Evolutionary conservation across 2,329 filamentous ascomycete species (phyloP).

Genomic region (Acarospora socialis): DNA sequence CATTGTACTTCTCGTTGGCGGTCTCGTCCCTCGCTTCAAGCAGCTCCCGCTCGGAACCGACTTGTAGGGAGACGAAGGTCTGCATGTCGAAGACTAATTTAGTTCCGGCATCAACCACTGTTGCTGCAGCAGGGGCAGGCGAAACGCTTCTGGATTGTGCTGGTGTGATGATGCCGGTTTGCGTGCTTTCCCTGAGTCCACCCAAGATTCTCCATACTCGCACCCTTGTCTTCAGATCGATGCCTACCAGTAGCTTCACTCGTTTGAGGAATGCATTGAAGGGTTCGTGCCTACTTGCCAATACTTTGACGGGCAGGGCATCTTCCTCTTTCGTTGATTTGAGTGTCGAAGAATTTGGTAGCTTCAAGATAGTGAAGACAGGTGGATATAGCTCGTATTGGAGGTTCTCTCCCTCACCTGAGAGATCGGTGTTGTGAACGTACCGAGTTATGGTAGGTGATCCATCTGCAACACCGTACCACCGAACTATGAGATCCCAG

Average conservation of each 20-base stretch:
- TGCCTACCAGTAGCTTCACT: slow-evolving; percentile 52
- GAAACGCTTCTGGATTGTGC: slow-evolving; percentile 29
- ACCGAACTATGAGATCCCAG: slow-evolving; percentile 66
- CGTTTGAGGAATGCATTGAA: slow-evolving; percentile 64
- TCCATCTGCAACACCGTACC: slow-evolving; percentile 63
- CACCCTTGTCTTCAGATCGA: slow-evolving; percentile 59
- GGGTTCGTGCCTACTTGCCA: slow-evolving; percentile 55
- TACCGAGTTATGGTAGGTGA: slow-evolving; percentile 59
- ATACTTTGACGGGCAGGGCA: slow-evolving; percentile 48
- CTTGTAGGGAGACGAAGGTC: slow-evolving; percentile 47
- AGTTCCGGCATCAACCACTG: slow-evolving; percentile 28
- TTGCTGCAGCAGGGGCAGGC: slow-evolving; percentile 28
- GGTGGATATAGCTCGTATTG: slow-evolving; percentile 75
- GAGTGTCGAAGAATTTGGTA: slow-evolving; percentile 47
- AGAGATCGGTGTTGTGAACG: slow-evolving; percentile 58
- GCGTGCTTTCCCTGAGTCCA: slow-evolving; percentile 28
- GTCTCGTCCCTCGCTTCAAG: slow-evolving; percentile 56
- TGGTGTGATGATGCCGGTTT: slow-evolving; percentile 29
- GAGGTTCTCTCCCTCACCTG: slow-evolving; percentile 49
- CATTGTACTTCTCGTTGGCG: slow-evolving; percentile 62
- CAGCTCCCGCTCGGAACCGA: slow-evolving; percentile 49
- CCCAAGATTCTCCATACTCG: slow-evolving; percentile 54
- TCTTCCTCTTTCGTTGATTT: slow-evolving; percentile 40
- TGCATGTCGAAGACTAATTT: slow-evolving; percentile 47
- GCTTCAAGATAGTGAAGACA: slow-evolving; percentile 68